Evolutionary conservation across 2,329 filamentous ascomycete species (phyloP).

Genomic region (Penicillium sp.): DNA sequence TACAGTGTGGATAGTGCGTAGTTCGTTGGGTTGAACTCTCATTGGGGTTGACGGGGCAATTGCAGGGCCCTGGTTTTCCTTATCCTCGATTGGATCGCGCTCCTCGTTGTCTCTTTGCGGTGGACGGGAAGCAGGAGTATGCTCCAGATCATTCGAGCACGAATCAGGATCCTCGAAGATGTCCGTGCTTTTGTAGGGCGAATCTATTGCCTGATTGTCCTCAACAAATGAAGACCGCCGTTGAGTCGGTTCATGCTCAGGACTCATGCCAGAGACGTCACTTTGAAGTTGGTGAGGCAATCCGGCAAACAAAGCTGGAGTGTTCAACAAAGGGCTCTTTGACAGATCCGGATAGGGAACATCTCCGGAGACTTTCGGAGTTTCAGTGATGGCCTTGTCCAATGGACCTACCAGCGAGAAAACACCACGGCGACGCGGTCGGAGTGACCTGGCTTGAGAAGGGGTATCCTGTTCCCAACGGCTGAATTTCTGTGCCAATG

Average conservation of each 20-base stretch:
- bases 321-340: slow-evolving; percentile 19
- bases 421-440: slow-evolving; percentile 30
- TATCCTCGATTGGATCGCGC: slow-evolving; percentile 21
- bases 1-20: slow-evolving; percentile 64
- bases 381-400: slow-evolving; percentile 10
- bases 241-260: slow-evolving; percentile 13
- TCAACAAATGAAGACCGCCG: slow-evolving; percentile 6
- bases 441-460: slow-evolving; percentile 32
- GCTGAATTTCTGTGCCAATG: slow-evolving; percentile 58
- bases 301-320: slow-evolving; percentile 15
- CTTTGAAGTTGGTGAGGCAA: slow-evolving; percentile 13
- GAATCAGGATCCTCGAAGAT: slow-evolving; percentile 26
- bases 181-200: slow-evolving; percentile 12
- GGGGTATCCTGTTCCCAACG: slow-evolving; percentile 63
- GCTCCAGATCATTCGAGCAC: not conserved
- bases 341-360: slow-evolving; percentile 26
- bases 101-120: slow-evolving; percentile 13
- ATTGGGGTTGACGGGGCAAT: slow-evolving; percentile 55
- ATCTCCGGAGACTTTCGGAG: slow-evolving; percentile 6
- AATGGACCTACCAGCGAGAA: slow-evolving; percentile 36
- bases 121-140: not conserved
- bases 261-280: slow-evolving; percentile 12
- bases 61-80: slow-evolving; percentile 27
- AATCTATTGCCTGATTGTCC: slow-evolving; percentile 12
- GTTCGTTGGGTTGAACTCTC: slow-evolving; percentile 45